These are phyloP conservation scores for Kazachstania viticola DNA, from an alignment of 805 yeast genomes.

Conservation along the genomic window DNA sequence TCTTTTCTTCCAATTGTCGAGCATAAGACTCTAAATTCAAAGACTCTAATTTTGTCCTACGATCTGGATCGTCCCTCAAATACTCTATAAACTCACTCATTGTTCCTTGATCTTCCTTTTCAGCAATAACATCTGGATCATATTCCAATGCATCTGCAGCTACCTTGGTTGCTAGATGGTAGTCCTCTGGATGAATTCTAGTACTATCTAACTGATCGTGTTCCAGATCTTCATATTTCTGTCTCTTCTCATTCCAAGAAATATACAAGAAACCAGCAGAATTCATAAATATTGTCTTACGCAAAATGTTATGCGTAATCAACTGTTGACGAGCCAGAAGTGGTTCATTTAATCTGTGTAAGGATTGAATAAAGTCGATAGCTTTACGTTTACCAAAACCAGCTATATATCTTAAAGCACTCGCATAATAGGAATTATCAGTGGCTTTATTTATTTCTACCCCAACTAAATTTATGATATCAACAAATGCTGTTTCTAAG, in stretches of 20 bases:
- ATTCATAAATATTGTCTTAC: constrained; percentile 77
- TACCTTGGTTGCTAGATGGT: constrained; percentile 90
- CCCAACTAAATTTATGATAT: constrained; percentile 82
- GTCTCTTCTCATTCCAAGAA: constrained; percentile 44
- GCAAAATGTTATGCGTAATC: constrained; percentile 66
- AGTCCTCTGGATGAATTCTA: constrained; percentile 95
- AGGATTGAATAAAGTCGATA: constrained; percentile 68
- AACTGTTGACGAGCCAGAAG: constrained; percentile 74
- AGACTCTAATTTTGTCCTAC: constrained; percentile 79
- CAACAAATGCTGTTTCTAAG: constrained; percentile 74
- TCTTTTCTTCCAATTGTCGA: constrained; percentile 59
- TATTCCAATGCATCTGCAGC: constrained; percentile 96
- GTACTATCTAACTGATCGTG: constrained; percentile 86
- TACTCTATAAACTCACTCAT: constrained; percentile 29
- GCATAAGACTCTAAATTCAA: constrained; percentile 87
- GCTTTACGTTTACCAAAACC: constrained; percentile 97
- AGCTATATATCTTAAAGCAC: constrained; percentile 62
- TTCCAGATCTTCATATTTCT: constrained; percentile 37
- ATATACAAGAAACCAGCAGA: constrained; percentile 84
- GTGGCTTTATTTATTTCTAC: constrained; percentile 88
- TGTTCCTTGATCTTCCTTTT: constrained; percentile 32
- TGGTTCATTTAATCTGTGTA: constrained; percentile 42
- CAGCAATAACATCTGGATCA: constrained; percentile 85
- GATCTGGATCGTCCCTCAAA: constrained; percentile 54
- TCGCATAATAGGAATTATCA: constrained; percentile 54